Conservation (phyloP, 2,329 filamentous ascomycete genomes). For the Fusarium secorum region DNA sequence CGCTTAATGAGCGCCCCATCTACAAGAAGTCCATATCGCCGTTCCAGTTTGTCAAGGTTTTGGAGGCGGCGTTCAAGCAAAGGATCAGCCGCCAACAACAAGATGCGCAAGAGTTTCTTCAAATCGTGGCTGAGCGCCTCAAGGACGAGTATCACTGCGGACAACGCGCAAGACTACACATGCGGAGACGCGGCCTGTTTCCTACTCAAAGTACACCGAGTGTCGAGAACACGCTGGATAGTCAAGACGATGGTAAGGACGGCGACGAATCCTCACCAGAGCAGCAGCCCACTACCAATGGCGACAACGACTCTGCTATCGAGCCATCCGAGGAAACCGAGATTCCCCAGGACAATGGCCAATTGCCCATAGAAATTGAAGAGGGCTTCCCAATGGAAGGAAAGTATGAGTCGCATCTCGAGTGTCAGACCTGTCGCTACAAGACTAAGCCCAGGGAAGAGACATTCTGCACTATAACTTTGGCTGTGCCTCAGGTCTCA, state of each 20-base stretch:
- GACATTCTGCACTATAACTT: conserved; percentile 88
- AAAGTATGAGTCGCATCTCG: conserved; percentile 90
- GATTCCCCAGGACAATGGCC: conserved; percentile 32
- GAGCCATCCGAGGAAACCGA: conserved; percentile 35
- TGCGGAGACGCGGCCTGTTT: conserved; percentile 47
- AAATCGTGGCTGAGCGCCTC: conserved; percentile 89
- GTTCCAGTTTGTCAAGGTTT: conserved; percentile 78
- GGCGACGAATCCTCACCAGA: conserved; percentile 11
- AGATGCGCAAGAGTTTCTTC: conserved; percentile 96
- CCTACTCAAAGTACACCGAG: conserved; percentile 11
- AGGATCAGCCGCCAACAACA: conserved; percentile 94
- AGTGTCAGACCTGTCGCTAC: conserved; percentile 90
- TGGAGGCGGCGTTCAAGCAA: conserved; percentile 88
- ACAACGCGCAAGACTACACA: conserved; percentile 71
- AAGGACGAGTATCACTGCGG: conserved; percentile 95
- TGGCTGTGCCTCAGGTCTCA: conserved; percentile 85
- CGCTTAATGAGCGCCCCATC: conserved; percentile 90
- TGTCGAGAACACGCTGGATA: conserved; percentile 31
- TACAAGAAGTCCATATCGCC: conserved; percentile 94
- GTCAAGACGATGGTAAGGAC: conserved; percentile 29
- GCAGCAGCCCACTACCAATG: conserved; percentile 17
- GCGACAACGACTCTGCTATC: conserved; percentile 31
- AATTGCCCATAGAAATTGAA: conserved; percentile 56
- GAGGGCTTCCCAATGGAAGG: conserved; percentile 92
- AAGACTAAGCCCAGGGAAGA: conserved; percentile 84